Percentiles rank a stretch among this genome's conserved stretches.
Conservation (phyloP, 2,329 filamentous ascomycete genomes). For the Aureobasidium sp. region DNA sequence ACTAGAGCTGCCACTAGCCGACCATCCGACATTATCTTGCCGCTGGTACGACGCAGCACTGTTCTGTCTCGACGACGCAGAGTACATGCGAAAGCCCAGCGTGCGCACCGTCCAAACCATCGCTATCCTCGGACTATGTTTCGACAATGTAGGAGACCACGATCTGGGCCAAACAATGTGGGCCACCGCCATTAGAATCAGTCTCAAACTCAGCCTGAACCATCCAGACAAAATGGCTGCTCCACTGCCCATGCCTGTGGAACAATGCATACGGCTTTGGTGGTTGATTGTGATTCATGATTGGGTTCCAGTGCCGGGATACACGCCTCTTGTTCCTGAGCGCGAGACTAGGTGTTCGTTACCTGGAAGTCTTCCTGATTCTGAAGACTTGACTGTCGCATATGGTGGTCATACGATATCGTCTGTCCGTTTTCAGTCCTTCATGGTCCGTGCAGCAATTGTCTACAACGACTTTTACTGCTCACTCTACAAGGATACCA, state of each 20-base stretch:
- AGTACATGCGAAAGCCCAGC: not conserved
- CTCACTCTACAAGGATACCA: not conserved
- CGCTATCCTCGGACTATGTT: not conserved
- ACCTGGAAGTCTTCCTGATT: not conserved
- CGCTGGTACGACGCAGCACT: not conserved
- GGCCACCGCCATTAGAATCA: not conserved
- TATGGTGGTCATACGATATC: not conserved
- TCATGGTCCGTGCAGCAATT: not conserved
- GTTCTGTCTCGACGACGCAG: not conserved
- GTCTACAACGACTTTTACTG: not conserved
- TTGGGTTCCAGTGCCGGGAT: not conserved
- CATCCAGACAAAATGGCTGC: not conserved
- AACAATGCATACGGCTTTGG: not conserved
- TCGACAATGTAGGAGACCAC: not conserved
- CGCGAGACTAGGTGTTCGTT: not conserved
- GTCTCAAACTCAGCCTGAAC: not conserved
- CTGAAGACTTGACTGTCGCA: not conserved
- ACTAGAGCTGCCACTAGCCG: not conserved
- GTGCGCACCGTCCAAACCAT: not conserved
- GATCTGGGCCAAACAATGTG: not conserved
- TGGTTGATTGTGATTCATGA: not conserved
- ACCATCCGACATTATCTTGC: not conserved
- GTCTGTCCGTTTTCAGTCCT: not conserved
- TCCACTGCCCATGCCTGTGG: not conserved
- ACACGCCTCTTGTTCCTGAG: not conserved